Conservation (phyloP, 2,329 filamentous ascomycete genomes). For the Beauveria australis region DNA sequence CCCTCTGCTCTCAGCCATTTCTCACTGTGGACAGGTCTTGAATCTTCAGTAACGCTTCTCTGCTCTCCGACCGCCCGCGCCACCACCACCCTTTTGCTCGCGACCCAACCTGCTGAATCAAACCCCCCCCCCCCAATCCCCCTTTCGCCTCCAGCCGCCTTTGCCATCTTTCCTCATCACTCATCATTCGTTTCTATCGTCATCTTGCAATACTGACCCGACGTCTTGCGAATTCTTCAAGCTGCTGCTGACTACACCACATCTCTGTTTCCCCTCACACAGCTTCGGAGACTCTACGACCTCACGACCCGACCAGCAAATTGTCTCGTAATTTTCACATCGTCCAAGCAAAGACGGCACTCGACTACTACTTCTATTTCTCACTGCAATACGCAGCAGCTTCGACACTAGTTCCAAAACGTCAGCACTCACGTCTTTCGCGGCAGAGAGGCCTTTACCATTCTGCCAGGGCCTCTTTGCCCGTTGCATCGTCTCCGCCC, state of each 20-base stretch:
- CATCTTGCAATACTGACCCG: not conserved
- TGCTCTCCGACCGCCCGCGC: constrained; percentile 1
- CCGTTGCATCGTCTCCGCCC: not conserved
- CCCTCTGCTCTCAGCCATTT: not conserved
- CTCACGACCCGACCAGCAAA: not conserved
- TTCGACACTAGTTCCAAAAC: not conserved
- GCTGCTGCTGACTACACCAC: not conserved
- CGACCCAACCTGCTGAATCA: not conserved
- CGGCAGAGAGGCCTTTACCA: not conserved
- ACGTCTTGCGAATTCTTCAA: not conserved
- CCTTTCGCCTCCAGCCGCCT: not conserved
- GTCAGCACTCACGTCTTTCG: not conserved
- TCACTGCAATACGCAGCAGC: no score
- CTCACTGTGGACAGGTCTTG: not conserved
- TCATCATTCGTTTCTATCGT: not conserved
- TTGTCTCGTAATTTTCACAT: not conserved
- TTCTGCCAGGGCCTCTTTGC: constrained; percentile 3
- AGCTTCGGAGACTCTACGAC: not conserved
- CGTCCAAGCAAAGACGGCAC: not conserved
- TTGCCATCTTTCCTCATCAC: not conserved
- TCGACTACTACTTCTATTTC: not conserved
- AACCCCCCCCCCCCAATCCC: not conserved
- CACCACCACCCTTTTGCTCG: not conserved
- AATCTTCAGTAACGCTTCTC: not conserved
- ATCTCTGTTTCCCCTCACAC: constrained; percentile 1